Conservation (phyloP, 257 asterid species). For the Schizonepeta tenuifolia region DNA sequence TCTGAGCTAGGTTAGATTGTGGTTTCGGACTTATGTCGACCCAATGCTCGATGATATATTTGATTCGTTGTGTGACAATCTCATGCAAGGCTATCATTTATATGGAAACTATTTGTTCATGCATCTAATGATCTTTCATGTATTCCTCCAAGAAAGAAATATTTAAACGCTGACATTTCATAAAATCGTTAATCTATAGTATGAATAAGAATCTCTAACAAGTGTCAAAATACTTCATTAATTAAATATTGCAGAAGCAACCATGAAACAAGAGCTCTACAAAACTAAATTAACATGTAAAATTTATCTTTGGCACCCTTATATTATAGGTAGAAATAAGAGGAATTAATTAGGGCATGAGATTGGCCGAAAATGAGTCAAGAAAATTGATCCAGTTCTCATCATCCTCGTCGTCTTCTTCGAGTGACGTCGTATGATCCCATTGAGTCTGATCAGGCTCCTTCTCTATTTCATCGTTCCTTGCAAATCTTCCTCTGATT, state of each 20-base stretch:
- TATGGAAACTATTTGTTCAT: too few species aligned
- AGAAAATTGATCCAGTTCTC: conserved; percentile 77
- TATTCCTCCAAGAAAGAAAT: too few species aligned
- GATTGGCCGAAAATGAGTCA: conserved; percentile 59
- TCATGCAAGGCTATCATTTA: too few species aligned
- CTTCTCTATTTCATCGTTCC: conserved; percentile 67
- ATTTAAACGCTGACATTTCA: not conserved
- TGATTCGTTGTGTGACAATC: too few species aligned
- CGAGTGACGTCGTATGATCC: conserved; percentile 41
- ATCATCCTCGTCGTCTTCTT: conserved; percentile 56
- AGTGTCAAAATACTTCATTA: conserved; percentile 13
- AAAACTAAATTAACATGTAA: conserved; percentile 28
- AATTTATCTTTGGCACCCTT: conserved; percentile 40
- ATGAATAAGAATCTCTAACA: not conserved
- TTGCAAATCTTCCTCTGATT: conserved; percentile 82
- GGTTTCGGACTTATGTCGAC: not conserved
- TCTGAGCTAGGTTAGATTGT: not conserved
- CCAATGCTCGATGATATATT: too few species aligned
- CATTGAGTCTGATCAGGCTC: conserved; percentile 47
- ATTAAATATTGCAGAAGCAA: not conserved
- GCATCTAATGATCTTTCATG: too few species aligned
- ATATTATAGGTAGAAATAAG: not conserved
- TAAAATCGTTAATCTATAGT: not conserved
- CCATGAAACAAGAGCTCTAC: conserved; percentile 41
- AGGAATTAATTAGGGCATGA: conserved; percentile 42